phyloP scores from a whole-genome alignment of 2,329 filamentous ascomycete species.

The Diaporthe citriasiana region DNA sequence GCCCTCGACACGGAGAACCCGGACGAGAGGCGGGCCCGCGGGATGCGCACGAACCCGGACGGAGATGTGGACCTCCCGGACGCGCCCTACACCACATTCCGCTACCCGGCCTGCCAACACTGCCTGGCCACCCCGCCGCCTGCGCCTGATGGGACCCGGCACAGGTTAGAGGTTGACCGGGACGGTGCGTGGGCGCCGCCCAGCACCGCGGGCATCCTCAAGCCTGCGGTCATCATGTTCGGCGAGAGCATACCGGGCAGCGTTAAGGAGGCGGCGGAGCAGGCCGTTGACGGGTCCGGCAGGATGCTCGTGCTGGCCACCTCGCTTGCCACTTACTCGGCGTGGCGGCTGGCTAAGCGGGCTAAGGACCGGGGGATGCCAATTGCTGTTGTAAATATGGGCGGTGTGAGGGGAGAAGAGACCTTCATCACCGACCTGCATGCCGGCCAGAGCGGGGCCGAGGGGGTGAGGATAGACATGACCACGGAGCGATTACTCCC shows the following conservation, averaged over 20 bases:
- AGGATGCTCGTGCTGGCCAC: slow-evolving; percentile 87
- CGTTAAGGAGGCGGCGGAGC: slow-evolving; percentile 83
- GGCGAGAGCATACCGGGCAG: slow-evolving; percentile 83
- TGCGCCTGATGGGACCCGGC: slow-evolving; percentile 66
- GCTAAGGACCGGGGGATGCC: slow-evolving; percentile 87
- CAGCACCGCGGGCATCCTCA: slow-evolving; percentile 83
- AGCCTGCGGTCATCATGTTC: slow-evolving; percentile 96
- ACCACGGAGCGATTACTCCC: slow-evolving; percentile 72
- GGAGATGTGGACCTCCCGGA: slow-evolving; percentile 92
- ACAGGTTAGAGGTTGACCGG: slow-evolving; percentile 76
- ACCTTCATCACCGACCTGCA: slow-evolving; percentile 73
- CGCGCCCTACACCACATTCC: slow-evolving; percentile 89
- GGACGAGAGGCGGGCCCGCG: slow-evolving; percentile 74
- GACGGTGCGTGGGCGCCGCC: slow-evolving; percentile 83
- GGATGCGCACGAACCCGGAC: slow-evolving; percentile 90
- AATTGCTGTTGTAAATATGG: slow-evolving; percentile 89
- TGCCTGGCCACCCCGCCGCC: slow-evolving; percentile 77
- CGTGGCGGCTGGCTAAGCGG: slow-evolving; percentile 88
- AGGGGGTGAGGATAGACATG: slow-evolving; percentile 70
- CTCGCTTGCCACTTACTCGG: slow-evolving; percentile 94
- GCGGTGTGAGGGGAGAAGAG: slow-evolving; percentile 87
- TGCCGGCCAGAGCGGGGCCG: slow-evolving; percentile 63
- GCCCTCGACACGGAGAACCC: slow-evolving; percentile 85
- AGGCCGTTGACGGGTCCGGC: slow-evolving; percentile 82
- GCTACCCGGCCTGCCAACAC: slow-evolving; percentile 89